Base-by-base conservation (phyloP, 108 stramenopile genomes). In the Halocafeteria seosinensis region DNA sequence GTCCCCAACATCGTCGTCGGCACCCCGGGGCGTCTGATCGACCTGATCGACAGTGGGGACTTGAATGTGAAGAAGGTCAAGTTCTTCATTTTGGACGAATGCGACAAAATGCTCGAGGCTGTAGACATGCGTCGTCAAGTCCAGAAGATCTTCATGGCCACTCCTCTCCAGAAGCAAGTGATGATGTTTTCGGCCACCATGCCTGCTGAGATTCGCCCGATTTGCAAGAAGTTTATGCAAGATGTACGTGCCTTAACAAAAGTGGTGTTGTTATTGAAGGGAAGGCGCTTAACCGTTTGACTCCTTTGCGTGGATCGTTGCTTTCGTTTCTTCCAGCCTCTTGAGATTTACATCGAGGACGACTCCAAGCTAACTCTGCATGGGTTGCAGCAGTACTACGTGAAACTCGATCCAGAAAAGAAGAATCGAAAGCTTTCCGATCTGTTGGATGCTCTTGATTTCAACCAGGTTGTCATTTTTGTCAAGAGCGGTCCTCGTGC, bases 381-480 rank as follows among this genome's bases (percentile, higher is more conserved):
- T 76, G 97, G 97, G 30, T 87, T 98, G 72, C 91, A 94, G 73
- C 84, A 95, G 76, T 98, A 94, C 78, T 98, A 88, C 76, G 85
- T 86, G 70, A 88, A 92, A 68, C 85, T 98, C 30, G 85, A 84
- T 9, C 92, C 92, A 78, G 86, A 86, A 2, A 91, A 95, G 73
- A 98, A 98, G 88, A 95, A 98, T 71, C 85, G 87, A 57, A 98
- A 98, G 82, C 77, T 98, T 55, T 94, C 89, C 67, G 92, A 98
- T 62, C 79, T 98, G 33, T 81, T 98, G 63, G 97, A 98, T 80
- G 87, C 88, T 26, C 77, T 98, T 24, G 94, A 98, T 73, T 98
- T 98, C 82, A 98, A 98, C 71, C 96, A 98, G 76, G 94, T 95
- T 60, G 92, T 98, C 62, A 98, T 98, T 74, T 98, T 98, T 69